phyloP scores from a whole-genome alignment of 257 asterid genomes.

The Verbascum thapsus region DNA sequence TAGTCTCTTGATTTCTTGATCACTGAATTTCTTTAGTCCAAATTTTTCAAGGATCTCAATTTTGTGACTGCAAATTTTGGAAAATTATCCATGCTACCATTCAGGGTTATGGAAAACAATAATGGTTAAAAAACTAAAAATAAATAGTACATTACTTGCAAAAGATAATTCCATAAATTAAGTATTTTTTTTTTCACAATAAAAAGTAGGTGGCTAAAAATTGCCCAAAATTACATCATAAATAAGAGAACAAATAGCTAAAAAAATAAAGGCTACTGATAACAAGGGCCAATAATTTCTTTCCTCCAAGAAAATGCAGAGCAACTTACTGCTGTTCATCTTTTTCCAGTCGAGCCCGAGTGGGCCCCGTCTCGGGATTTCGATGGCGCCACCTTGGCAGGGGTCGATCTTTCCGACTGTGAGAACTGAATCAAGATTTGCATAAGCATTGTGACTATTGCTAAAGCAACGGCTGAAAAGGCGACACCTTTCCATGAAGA shows the following conservation, averaged over 20 bases:
- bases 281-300: conserved; percentile 14
- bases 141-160: too few relatives aligned
- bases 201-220: too few relatives aligned
- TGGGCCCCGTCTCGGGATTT: conserved; percentile 46
- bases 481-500: conserved; percentile 85
- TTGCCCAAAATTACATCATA: too few relatives aligned
- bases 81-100: too few relatives aligned
- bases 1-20: too few relatives aligned
- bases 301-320: neutral
- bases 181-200: too few relatives aligned
- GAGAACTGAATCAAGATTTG: conserved; percentile 88
- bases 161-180: too few relatives aligned
- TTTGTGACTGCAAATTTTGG: too few relatives aligned
- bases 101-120: neutral
- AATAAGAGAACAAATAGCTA: neutral
- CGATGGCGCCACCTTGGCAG: conserved; percentile 66
- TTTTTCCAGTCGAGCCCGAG: conserved; percentile 28
- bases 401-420: conserved; percentile 75
- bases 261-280: neutral
- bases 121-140: too few relatives aligned
- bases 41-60: too few relatives aligned
- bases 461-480: conserved; percentile 54
- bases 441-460: conserved; percentile 70
- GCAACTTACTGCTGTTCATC: conserved; percentile 34
- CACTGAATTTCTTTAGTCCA: too few relatives aligned